A percentile compares a stretch with the other conserved stretches of the same genome.
These are phyloP conservation scores for Lycium ferocissimum DNA, from an alignment of 257 asterid species.

Conservation along the genomic window DNA sequence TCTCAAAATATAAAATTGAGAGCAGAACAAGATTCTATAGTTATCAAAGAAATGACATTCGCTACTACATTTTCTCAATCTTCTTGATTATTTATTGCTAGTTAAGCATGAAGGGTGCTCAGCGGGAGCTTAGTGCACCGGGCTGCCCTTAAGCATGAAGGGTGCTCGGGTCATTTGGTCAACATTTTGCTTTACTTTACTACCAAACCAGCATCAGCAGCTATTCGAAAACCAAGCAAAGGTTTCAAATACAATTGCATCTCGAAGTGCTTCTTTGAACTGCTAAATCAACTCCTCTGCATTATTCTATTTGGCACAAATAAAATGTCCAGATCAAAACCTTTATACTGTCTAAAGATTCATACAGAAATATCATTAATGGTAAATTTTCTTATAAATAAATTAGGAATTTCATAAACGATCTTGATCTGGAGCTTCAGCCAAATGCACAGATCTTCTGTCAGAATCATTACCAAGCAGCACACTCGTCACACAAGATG, in stretches of 20 bases:
- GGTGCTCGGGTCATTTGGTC: neutral
- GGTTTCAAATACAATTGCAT: conserved; percentile 1
- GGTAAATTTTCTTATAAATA: neutral
- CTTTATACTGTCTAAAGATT: neutral
- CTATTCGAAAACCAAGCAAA: neutral
- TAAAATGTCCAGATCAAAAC: neutral
- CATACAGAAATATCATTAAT: neutral
- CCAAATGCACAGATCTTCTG: neutral
- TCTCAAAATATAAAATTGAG: neutral
- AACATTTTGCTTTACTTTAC: neutral
- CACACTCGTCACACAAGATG: neutral
- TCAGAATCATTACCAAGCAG: neutral
- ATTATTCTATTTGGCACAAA: conserved; percentile 1
- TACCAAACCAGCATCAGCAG: neutral
- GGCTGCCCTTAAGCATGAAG: no score
- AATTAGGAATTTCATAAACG: neutral
- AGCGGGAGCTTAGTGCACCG: neutral
- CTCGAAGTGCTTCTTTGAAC: neutral
- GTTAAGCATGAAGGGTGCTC: neutral
- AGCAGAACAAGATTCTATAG: neutral
- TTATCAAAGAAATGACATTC: neutral
- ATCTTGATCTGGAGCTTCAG: conserved; percentile 14
- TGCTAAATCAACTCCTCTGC: neutral
- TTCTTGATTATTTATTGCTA: conserved; percentile 17
- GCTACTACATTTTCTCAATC: neutral